Conservation (phyloP, 2,329 filamentous ascomycete species). For the Penicillium sp. region DNA sequence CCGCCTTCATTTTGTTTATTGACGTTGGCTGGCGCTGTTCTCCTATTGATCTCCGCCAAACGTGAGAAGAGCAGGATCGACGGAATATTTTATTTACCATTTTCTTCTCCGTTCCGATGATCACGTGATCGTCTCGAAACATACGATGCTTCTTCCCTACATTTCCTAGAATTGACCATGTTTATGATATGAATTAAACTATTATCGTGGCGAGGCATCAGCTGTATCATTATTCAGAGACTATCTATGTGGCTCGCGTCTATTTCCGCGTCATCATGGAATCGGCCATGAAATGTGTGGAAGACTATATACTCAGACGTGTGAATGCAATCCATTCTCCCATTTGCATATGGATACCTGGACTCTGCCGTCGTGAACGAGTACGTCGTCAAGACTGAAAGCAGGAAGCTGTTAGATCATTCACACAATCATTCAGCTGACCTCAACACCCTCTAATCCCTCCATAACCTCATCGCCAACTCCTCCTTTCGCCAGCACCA, state of each 20-base stretch:
- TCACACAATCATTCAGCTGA: constrained; percentile 45
- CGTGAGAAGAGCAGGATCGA: background rate
- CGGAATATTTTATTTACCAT: background rate
- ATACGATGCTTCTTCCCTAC: background rate
- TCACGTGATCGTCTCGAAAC: background rate
- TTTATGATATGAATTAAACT: background rate
- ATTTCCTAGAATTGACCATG: too few species aligned
- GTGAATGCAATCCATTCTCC: too few species aligned
- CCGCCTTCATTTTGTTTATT: background rate
- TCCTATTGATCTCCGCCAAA: background rate
- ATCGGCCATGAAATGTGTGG: too few species aligned
- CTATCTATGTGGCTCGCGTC: background rate
- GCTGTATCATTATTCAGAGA: background rate
- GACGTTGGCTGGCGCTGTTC: background rate
- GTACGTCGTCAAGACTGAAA: too few species aligned
- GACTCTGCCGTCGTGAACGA: too few species aligned
- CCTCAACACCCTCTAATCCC: constrained; percentile 66
- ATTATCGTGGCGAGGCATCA: too few species aligned
- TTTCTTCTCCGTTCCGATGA: background rate
- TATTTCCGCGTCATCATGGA: too few species aligned
- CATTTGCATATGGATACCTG: too few species aligned
- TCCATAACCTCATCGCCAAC: constrained; percentile 83
- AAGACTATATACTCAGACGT: too few species aligned
- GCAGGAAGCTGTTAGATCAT: too few species aligned
- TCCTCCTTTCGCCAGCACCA: constrained; percentile 70